phyloP scores from a whole-genome alignment of 202 grass and related monocot species.

The Sporobolus alterniflorus region DNA sequence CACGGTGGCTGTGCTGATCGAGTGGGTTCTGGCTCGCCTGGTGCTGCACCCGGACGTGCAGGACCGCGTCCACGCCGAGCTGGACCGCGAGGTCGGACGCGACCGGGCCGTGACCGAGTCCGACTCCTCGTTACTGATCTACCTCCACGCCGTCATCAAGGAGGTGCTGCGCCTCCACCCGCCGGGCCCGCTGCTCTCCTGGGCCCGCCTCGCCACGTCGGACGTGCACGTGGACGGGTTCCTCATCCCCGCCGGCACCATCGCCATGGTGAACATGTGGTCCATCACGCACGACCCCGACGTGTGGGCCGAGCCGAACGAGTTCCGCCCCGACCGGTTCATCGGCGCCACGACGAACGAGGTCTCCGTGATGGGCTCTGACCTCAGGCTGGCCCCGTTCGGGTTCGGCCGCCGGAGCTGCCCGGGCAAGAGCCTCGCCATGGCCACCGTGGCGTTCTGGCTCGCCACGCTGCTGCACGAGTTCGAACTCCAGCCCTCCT shows the following conservation, averaged over 20 bases:
- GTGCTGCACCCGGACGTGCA: conserved; percentile 84
- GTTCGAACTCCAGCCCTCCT: conserved; percentile 46
- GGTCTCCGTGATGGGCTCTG: conserved; percentile 54
- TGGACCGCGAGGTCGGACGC: conserved; percentile 58
- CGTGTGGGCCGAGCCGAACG: conserved; percentile 60
- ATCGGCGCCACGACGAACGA: not conserved
- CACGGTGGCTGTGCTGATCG: conserved; percentile 89
- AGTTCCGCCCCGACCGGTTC: conserved; percentile 67
- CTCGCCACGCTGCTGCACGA: conserved; percentile 79
- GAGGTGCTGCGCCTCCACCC: conserved; percentile 83
- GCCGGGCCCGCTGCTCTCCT: conserved; percentile 86
- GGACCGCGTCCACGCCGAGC: conserved; percentile 67
- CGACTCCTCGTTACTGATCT: conserved; percentile 43
- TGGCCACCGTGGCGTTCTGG: conserved; percentile 84
- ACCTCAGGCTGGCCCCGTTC: conserved; percentile 83
- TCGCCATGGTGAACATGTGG: conserved; percentile 99
- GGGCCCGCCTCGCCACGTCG: conserved; percentile 81
- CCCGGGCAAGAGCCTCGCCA: conserved; percentile 83
- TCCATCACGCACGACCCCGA: conserved; percentile 72
- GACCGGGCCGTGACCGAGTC: conserved; percentile 48
- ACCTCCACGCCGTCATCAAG: conserved; percentile 84
- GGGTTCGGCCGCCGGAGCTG: conserved; percentile 75
- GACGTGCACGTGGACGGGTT: conserved; percentile 59
- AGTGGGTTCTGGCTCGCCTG: conserved; percentile 85
- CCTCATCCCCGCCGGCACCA: conserved; percentile 75